A percentile compares a stretch with the other conserved stretches of the same genome.
phyloP scores from a whole-genome alignment of 2,329 filamentous ascomycete genomes.

The Fusarium tuaranense region DNA sequence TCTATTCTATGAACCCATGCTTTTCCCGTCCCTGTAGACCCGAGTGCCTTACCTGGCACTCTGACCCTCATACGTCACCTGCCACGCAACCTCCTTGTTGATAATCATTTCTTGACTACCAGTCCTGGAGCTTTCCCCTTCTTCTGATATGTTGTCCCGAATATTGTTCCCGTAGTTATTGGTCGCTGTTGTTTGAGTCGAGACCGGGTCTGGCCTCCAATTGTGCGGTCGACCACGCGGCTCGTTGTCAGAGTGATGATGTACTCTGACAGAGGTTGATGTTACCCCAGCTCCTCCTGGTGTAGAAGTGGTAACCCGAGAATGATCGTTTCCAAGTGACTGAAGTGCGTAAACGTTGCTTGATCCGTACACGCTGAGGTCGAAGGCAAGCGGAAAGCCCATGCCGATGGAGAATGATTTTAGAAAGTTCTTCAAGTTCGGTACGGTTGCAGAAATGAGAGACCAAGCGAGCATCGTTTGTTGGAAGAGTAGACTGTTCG shows the following conservation, averaged over 20 bases:
- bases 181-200: not conserved
- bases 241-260: constrained; percentile 8
- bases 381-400: constrained; percentile 33
- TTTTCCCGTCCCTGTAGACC: not conserved
- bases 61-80: constrained; percentile 24
- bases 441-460: constrained; percentile 34
- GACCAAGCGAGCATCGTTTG: constrained; percentile 37
- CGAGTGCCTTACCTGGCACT: not conserved
- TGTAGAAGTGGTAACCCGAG: constrained; percentile 11
- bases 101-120: constrained; percentile 40
- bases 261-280: not conserved
- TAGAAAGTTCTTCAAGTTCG: constrained; percentile 38
- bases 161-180: constrained; percentile 3
- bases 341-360: constrained; percentile 29
- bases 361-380: constrained; percentile 11
- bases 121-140: constrained; percentile 21
- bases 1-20: not conserved
- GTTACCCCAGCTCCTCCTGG: not conserved
- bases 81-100: constrained; percentile 34
- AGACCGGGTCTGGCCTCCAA: constrained; percentile 32
- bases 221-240: constrained; percentile 14
- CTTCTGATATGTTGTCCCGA: constrained; percentile 20
- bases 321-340: constrained; percentile 22
- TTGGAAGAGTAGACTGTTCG: constrained; percentile 26
- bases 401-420: constrained; percentile 38